Evolutionary conservation across 495 filamentous ascomycete genomes (phyloP).

Genomic region (Trypethelium eluteriae): DNA sequence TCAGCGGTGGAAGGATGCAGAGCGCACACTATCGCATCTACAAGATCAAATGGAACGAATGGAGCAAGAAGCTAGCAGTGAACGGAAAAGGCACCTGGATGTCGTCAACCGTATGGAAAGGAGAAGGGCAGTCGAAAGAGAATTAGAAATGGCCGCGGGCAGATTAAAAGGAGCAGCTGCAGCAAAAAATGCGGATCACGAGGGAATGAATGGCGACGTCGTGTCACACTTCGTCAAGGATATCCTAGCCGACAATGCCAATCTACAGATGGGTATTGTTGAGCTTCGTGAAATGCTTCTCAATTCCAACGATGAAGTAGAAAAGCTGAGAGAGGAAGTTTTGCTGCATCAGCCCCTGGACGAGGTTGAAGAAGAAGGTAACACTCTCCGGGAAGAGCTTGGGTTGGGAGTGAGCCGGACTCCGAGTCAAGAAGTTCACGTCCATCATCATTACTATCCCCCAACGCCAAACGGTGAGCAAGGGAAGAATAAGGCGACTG

Average conservation of each 20-base stretch:
- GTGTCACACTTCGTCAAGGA: slow-evolving; percentile 93
- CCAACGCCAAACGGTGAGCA: slow-evolving; percentile 39
- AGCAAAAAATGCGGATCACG: slow-evolving; percentile 43
- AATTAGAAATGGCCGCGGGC: slow-evolving; percentile 67
- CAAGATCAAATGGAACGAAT: slow-evolving; percentile 85
- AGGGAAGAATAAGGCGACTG: slow-evolving; percentile 46
- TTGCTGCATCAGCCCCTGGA: slow-evolving; percentile 63
- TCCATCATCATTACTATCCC: slow-evolving; percentile 88
- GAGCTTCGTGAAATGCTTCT: slow-evolving; percentile 87
- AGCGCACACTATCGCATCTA: slow-evolving; percentile 61
- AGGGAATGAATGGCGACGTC: slow-evolving; percentile 47
- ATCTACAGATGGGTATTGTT: slow-evolving; percentile 78
- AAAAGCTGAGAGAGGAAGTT: slow-evolving; percentile 77
- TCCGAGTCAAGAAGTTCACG: slow-evolving; percentile 65
- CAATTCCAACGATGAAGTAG: slow-evolving; percentile 89
- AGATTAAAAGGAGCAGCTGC: slow-evolving; percentile 72
- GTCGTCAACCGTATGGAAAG: slow-evolving; percentile 73
- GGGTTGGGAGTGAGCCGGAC: slow-evolving; percentile 36
- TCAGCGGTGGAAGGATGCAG: slow-evolving; percentile 74
- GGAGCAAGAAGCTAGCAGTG: slow-evolving; percentile 73
- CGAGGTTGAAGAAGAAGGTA: slow-evolving; percentile 32
- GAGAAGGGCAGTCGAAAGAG: slow-evolving; percentile 58
- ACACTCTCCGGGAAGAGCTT: slow-evolving; percentile 60
- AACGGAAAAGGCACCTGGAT: slow-evolving; percentile 75
- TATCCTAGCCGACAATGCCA: slow-evolving; percentile 90